These are phyloP conservation scores for Thelonectria blattea DNA, from an alignment of 2,329 filamentous ascomycete species.

Conservation along the genomic window DNA sequence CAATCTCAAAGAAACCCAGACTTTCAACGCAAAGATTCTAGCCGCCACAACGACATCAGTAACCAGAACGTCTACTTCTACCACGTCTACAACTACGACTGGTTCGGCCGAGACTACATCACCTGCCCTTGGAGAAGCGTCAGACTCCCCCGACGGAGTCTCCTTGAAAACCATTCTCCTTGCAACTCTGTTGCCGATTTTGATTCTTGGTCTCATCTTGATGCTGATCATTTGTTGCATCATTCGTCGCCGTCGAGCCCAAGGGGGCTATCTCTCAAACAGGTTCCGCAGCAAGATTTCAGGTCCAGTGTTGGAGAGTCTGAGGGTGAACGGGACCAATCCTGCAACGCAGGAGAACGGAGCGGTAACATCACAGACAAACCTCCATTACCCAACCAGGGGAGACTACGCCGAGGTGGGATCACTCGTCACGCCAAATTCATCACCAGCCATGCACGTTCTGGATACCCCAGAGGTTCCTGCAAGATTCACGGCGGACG, in stretches of 20 bases:
- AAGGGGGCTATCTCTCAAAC: constrained; percentile 38
- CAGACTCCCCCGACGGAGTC: constrained; percentile 31
- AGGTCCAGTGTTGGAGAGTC: constrained; percentile 38
- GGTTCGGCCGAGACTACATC: constrained; percentile 30
- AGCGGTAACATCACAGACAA: constrained; percentile 13
- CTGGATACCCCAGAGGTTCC: constrained; percentile 35
- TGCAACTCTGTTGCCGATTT: constrained; percentile 52
- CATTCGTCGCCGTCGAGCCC: constrained; percentile 40
- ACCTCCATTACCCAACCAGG: constrained; percentile 24
- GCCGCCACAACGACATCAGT: constrained; percentile 31
- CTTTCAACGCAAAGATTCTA: constrained; percentile 46
- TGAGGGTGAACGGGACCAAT: constrained; percentile 38
- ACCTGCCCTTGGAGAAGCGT: constrained; percentile 16
- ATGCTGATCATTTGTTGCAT: constrained; percentile 44
- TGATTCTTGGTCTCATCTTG: constrained; percentile 43
- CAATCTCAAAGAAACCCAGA: constrained; percentile 45
- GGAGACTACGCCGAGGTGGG: constrained; percentile 33
- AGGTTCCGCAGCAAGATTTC: constrained; percentile 44
- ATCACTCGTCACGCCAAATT: constrained; percentile 32
- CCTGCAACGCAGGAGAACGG: constrained; percentile 31
- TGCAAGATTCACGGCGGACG: constrained; percentile 33
- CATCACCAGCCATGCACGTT: constrained; percentile 39
- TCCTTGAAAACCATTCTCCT: constrained; percentile 47
- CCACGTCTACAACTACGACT: constrained; percentile 29
- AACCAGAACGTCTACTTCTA: constrained; percentile 30